Evolutionary conservation across 192 early-diverging fungal species (phyloP), one percentile per base, ranked within the genome.

Genomic region (Dissophora ornata): DNA sequence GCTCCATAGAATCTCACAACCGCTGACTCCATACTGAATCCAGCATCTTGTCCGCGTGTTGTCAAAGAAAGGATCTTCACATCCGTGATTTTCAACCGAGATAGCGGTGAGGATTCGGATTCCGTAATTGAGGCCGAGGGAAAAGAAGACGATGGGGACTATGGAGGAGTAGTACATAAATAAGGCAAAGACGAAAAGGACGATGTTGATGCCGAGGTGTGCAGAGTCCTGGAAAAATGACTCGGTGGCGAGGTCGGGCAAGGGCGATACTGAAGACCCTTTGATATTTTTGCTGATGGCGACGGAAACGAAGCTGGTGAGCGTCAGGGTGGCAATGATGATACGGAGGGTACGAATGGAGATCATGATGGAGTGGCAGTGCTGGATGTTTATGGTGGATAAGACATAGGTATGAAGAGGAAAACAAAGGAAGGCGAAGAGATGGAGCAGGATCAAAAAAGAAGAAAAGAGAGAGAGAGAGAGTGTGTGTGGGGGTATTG

Each of bases 161-260:
- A n/a, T 26, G 48, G 48, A 26, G 38, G 18, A 21, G 26, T 52
- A 63, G 4, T 52, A 33, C 26, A 52, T 26, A n/a, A 28, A 41
- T 6, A 63, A 4, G 0, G 40, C 32, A 24, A 18, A 28, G 30
- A 54, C 48, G 19, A 65, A 36, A 15, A 33, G 10, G 28, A 28
- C 32, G 38, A 52, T 42, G 41, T 65, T 65, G 40, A 65, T 32
- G 0, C 25, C 51, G 40, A 54, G 16, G 21, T 65, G 62, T 46
- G 51, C 51, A 32, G 62, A 54, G 36, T 65, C 62, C 10, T 52
- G n/a, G 9, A 65, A 65, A 18, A 45, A 65, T 4, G 29, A 25
- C 4, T 54, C 51, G n/a, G 49, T 65, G 0, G 51, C 62, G 13
- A 45, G 41, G 24, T 22, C 15, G 47, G 21, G 13, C 8, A 25